These are phyloP conservation scores for Pueraria montana DNA, from an alignment of 306 rosid species.

Conservation along the genomic window DNA sequence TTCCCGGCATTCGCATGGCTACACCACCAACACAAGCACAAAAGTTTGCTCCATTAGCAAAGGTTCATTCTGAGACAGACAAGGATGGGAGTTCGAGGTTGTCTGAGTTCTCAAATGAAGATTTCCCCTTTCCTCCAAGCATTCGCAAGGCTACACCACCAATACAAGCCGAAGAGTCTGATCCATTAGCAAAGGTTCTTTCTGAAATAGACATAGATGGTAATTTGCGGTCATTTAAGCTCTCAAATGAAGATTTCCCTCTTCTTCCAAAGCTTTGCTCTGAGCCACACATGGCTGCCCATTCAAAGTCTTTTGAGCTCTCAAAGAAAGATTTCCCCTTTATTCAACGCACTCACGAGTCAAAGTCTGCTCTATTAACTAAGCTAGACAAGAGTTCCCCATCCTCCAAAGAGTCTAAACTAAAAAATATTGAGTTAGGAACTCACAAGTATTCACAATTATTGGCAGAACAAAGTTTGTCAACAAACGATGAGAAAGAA, in stretches of 20 bases:
- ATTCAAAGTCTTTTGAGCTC: constrained; percentile 40
- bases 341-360: constrained; percentile 44
- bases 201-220: not conserved
- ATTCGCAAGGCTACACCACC: constrained; percentile 5
- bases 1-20: constrained; percentile 36
- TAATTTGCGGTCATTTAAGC: constrained; percentile 27
- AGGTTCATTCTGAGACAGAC: not conserved
- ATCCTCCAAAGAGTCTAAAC: not conserved
- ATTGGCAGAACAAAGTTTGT: constrained; percentile 22
- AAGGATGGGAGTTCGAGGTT: not conserved
- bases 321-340: constrained; percentile 57
- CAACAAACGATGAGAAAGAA: constrained; percentile 40
- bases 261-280: constrained; percentile 39
- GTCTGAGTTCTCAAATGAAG: constrained; percentile 52
- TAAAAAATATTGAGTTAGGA: constrained; percentile 37
- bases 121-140: constrained; percentile 56
- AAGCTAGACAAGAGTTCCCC: constrained; percentile 26
- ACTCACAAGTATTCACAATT: constrained; percentile 27
- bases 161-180: constrained; percentile 31
- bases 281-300: not conserved
- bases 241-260: constrained; percentile 59
- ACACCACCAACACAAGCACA: constrained; percentile 32
- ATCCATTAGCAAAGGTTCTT: not conserved
- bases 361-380: constrained; percentile 23
- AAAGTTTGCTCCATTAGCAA: constrained; percentile 13